Evolutionary conservation across 129 eudicot genomes (phyloP).

Genomic region (Pseudognaphalium luteoalbum): DNA sequence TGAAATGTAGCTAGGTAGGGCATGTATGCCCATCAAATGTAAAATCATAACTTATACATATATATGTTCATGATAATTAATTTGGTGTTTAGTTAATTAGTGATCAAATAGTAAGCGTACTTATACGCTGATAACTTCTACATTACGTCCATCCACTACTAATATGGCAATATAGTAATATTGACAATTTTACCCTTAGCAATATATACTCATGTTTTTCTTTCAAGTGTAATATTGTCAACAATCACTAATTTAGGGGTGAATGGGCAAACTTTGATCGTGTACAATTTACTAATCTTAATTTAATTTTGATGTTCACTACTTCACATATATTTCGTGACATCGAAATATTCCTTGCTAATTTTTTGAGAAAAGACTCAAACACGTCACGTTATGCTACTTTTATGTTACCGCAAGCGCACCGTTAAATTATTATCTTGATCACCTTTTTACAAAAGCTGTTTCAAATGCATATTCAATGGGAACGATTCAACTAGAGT

Average conservation of each 20-base stretch:
- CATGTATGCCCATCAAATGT: neutral
- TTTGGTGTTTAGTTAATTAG: neutral
- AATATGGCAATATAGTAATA: no score
- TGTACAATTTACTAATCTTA: no score
- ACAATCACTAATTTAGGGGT: no score
- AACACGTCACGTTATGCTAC: constrained; percentile 1
- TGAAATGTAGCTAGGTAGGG: constrained; percentile 2
- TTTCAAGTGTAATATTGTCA: no score
- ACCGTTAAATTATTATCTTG: neutral
- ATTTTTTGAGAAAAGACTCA: neutral
- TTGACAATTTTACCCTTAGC: no score
- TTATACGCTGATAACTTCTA: no score
- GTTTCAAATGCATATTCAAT: neutral
- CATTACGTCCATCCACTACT: no score
- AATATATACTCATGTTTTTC: no score
- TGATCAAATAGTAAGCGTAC: neutral
- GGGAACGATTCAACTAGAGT: constrained; percentile 6
- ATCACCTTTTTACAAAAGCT: constrained; percentile 16
- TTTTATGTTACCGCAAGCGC: constrained; percentile 9
- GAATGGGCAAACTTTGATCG: no score
- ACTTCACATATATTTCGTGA: neutral
- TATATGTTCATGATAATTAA: neutral
- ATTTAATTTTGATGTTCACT: no score
- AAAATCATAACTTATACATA: neutral
- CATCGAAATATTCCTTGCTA: neutral